Evolutionary conservation across 2,329 filamentous ascomycete species (phyloP), one percentile per base, ranked within the genome.

Genomic region (Fusarium austroafricanum): DNA sequence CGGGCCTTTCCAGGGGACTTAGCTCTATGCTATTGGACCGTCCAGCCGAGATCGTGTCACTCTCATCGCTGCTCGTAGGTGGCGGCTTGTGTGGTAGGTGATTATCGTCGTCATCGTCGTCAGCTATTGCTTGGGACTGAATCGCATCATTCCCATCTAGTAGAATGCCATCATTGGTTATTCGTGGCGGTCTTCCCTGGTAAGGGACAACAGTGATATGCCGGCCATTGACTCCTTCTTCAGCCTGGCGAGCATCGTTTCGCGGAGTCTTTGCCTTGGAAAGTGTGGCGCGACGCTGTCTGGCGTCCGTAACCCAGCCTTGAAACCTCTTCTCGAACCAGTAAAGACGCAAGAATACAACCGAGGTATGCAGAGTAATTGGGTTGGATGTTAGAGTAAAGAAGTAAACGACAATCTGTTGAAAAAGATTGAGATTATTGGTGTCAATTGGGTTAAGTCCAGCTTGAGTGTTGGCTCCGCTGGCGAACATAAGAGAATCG

Each of bases 251-350:
- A 6, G 81, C 65, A 46, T 88, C 84, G 10, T 75, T 69, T 23
- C 68, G 72, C 4, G 81, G 75, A 76, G 90, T 80, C 80, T 88
- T 79, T 75, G 92, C 81, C 82, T 89, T 82, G 79, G 84, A 82
- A n/a, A 90, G 79, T 35, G 86, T 91, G 54, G 86, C 84, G 54
- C 94, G 88, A 53, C 90, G 83, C 42, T 81, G 83, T 55, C 89
- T 87, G 2, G 92, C 89, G 72, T 97, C 92, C 33, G 85, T 85
- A 15, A 92, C 94, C 68, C 97, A 87, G 72, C 92, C 86, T 76
- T 97, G 92, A 76, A 99, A 98, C 10, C 94, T 89, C 79, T 96
- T 97, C 79, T 99, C 94, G 76, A 99, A 99, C 95, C 95, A 99
- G 80, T 97, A 97, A 3, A 99, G 83, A 26, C 96, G 91, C 15